Base-by-base conservation (phyloP, 345 rosid species). In the Rhizophora mangle region DNA sequence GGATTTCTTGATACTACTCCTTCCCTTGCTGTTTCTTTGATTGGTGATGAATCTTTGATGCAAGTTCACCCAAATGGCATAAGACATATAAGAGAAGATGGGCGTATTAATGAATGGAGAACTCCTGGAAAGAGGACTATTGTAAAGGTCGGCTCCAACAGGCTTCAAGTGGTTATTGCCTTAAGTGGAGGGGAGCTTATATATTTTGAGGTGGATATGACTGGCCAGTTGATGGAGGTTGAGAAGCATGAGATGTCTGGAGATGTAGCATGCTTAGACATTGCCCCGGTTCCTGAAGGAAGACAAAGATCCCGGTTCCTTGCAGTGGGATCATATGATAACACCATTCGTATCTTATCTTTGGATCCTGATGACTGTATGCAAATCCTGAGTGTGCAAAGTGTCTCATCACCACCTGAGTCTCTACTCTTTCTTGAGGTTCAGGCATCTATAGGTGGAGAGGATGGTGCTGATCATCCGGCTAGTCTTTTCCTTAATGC, bases 261-360 rank as follows among this genome's bases (percentile, higher is more conserved):
- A 63, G 99, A 95, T 77, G 99, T 95, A 75, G 99, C 99, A 53
- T 95, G 98, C 79, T 76, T 95, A 79, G 99, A 92, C 82, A 95
- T 95, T 69, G 98, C 99, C 37, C 94, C 99, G 31, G 99, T 95
- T 72, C 99, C 99, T 65, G 99, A 92, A 92, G 99, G 99, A 69
- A 95, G 99, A 76, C 92, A 90, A 62, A 95, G 99, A 79, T 95
- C 99, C 6, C 90, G 97, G 15, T 95, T 95, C 65, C 99, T 95
- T 75, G 99, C 96, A 5, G 99, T 95, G 39, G 98, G 99, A 65
- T 92, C 98, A 21, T 95, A 87, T 72, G 99, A 95, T 81, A 88
- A 92, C 72, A 90, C 97, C 31, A 85, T 92, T 39, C 96, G 99
- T 20, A 82, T 95, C 70, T 75, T 95, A 58, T 95, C 99, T 74